A percentile compares a stretch with the other conserved stretches of the same genome.
These are phyloP conservation scores for Malassezia japonica DNA, from an alignment of 1,284 basidiomycete genomes.

Conservation along the genomic window DNA sequence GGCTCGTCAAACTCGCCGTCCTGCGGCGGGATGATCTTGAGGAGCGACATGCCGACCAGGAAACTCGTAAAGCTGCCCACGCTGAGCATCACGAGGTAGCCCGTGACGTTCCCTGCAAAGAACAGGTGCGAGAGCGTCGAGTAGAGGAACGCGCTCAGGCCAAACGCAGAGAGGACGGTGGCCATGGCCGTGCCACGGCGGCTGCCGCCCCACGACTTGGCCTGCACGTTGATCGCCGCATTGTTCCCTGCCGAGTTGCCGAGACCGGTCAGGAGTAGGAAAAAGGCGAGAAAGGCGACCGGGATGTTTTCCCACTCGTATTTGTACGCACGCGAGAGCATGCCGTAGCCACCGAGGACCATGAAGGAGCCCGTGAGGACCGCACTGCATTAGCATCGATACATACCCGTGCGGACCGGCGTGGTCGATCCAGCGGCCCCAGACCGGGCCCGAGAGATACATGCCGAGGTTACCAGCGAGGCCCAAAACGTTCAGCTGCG, in stretches of 20 bases:
- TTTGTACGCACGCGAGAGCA: conserved; percentile 10
- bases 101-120: conserved; percentile 63
- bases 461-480: conserved; percentile 49
- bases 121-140: conserved; percentile 59
- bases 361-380: conserved; percentile 12
- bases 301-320: conserved; percentile 7
- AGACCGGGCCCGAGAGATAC: conserved; percentile 41
- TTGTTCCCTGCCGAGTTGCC: conserved; percentile 43
- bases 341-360: conserved; percentile 10
- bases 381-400: conserved; percentile 5
- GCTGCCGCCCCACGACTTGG: conserved; percentile 35
- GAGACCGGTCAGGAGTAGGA: conserved; percentile 34
- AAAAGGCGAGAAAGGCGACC: conserved; percentile 21
- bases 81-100: conserved; percentile 61
- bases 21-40: conserved; percentile 56
- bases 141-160: conserved; percentile 71
- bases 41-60: conserved; percentile 59
- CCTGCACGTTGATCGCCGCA: conserved; percentile 45
- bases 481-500: conserved; percentile 49
- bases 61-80: conserved; percentile 63
- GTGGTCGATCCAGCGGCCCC: conserved; percentile 41
- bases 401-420: conserved; percentile 29
- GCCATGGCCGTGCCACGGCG: conserved; percentile 61
- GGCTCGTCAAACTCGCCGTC: conserved; percentile 3
- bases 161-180: conserved; percentile 69